Conservation (phyloP, 495 filamentous ascomycete genomes). For the Aspergillus conjunctus region DNA sequence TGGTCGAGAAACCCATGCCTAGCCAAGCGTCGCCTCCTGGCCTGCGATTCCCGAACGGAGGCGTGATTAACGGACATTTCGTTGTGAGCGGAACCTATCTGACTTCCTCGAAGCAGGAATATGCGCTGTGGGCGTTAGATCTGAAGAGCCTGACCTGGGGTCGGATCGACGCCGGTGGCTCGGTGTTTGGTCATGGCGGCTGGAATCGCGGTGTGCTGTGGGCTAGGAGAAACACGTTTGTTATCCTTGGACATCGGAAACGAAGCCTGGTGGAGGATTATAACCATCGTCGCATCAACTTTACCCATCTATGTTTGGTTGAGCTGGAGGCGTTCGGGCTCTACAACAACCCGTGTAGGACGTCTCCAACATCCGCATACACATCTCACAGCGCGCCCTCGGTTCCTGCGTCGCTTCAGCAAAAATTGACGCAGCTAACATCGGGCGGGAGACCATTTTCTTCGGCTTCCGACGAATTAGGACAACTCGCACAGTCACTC, state of each 20-base stretch:
- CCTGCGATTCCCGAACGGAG: slow-evolving; percentile 91
- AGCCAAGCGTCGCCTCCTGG: slow-evolving; percentile 86
- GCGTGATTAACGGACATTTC: slow-evolving; percentile 90
- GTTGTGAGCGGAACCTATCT: slow-evolving; percentile 96
- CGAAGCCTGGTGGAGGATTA: slow-evolving; percentile 96
- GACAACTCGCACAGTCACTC: slow-evolving; percentile 73
- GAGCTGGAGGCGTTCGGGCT: slow-evolving; percentile 96
- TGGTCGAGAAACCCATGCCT: slow-evolving; percentile 87
- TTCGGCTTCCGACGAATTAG: slow-evolving; percentile 77
- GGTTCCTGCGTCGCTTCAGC: slow-evolving; percentile 57
- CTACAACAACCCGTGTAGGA: slow-evolving; percentile 86
- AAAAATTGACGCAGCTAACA: slow-evolving; percentile 61
- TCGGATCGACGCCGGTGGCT: slow-evolving; percentile 93
- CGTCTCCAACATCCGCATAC: slow-evolving; percentile 75
- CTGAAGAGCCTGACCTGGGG: slow-evolving; percentile 86
- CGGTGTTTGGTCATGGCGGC: slow-evolving; percentile 90
- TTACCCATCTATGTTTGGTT: slow-evolving; percentile 92
- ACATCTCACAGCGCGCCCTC: slow-evolving; percentile 75
- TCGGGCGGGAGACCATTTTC: slow-evolving; percentile 70
- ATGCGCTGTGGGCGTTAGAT: slow-evolving; percentile 95
- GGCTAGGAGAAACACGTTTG: slow-evolving; percentile 89
- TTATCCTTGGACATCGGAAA: slow-evolving; percentile 91
- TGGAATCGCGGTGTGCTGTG: slow-evolving; percentile 96
- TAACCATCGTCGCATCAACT: slow-evolving; percentile 96
- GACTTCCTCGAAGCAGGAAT: slow-evolving; percentile 97